phyloP scores from a whole-genome alignment of 2,329 filamentous ascomycete species.

The Dothideomycetes sp. region DNA sequence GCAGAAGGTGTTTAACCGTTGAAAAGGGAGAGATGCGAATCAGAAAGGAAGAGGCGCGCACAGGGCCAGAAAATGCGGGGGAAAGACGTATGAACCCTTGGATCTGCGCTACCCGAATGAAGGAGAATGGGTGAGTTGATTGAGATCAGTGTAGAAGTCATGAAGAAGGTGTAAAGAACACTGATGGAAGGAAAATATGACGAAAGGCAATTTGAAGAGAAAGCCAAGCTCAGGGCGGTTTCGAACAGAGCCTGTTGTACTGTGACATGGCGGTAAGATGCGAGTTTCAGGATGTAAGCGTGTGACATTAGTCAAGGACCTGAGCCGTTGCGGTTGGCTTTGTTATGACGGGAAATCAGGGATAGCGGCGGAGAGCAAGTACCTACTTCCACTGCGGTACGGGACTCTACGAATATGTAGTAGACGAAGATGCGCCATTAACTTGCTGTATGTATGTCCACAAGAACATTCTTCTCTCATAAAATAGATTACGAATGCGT shows the following conservation, averaged over 20 bases:
- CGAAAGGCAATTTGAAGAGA: neutral
- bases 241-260: neutral
- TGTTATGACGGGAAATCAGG: constrained; percentile 11
- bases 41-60: neutral
- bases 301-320: constrained; percentile 8
- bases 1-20: neutral
- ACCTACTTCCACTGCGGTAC: no score
- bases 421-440: no score
- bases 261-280: constrained; percentile 3
- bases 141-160: no score
- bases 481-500: constrained; percentile 5
- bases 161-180: constrained; percentile 1
- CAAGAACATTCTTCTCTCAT: neutral
- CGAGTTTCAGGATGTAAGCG: constrained; percentile 4
- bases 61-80: neutral
- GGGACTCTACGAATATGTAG: no score
- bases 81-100: no score
- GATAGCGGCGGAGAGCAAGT: no score
- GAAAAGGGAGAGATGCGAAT: neutral
- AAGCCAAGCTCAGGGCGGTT: neutral
- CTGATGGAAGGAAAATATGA: neutral
- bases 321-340: constrained; percentile 5
- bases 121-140: no score
- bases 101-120: no score
- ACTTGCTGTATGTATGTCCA: no score